phyloP scores from a whole-genome alignment of 345 rosid genomes.

The Eucalyptus grandis region DNA sequence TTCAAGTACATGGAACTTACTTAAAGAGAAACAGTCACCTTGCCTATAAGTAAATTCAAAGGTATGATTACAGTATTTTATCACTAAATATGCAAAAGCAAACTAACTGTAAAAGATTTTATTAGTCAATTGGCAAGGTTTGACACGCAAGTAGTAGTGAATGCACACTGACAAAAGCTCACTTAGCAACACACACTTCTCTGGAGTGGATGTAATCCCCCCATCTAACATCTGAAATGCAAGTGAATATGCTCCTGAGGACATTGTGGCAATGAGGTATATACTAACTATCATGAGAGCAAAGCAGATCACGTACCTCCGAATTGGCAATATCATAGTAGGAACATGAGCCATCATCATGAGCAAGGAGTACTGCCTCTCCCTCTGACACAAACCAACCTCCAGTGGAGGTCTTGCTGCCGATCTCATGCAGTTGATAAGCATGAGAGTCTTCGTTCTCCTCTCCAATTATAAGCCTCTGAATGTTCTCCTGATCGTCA shows the following conservation, averaged over 20 bases:
- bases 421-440: constrained; percentile 53
- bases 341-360: constrained; percentile 86
- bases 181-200: background rate
- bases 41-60: background rate
- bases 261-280: background rate
- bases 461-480: constrained; percentile 22
- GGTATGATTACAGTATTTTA: background rate
- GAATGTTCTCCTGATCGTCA: constrained; percentile 61
- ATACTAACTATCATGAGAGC: background rate
- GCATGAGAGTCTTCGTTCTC: constrained; percentile 40
- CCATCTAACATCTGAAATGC: background rate
- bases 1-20: background rate
- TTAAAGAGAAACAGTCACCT: background rate
- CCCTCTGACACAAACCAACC: constrained; percentile 99
- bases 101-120: background rate
- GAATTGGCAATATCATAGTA: constrained; percentile 72
- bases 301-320: constrained; percentile 40
- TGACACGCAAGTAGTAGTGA: background rate
- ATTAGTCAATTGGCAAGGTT: background rate
- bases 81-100: background rate
- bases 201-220: background rate
- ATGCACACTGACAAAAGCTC: background rate
- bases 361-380: constrained; percentile 86
- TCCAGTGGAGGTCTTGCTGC: constrained; percentile 57
- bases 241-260: background rate